Evolutionary conservation across 164 flowering plant genomes (phyloP).

Genomic region (Buxus sempervirens): DNA sequence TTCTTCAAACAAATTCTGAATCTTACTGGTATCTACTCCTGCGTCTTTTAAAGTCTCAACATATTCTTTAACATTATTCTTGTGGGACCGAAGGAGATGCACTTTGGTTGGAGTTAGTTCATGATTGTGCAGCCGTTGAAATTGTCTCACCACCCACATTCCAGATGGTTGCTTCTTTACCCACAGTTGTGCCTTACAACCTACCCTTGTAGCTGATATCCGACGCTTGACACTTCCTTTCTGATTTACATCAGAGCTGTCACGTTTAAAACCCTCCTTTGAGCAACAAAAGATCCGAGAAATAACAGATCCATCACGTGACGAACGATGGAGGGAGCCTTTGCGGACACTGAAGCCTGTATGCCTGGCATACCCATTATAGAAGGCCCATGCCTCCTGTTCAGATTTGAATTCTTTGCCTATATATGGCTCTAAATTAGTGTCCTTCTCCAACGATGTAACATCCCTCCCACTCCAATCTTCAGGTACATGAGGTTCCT

Average conservation of each 20-base stretch:
- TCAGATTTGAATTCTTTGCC: slow-evolving; percentile 20
- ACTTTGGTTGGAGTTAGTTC: slow-evolving; percentile 15
- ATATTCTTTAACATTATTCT: slow-evolving; percentile 18
- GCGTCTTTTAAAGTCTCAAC: slow-evolving; percentile 17
- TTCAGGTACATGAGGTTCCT: slow-evolving; percentile 5
- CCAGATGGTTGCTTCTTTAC: slow-evolving; percentile 20
- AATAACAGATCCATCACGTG: slow-evolving; percentile 14
- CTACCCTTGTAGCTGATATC: slow-evolving; percentile 20
- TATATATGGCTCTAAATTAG: slow-evolving; percentile 18
- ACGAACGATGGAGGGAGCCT: slow-evolving; percentile 17
- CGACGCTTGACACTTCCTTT: slow-evolving; percentile 19
- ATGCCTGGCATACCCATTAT: slow-evolving; percentile 17
- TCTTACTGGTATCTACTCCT: slow-evolving; percentile 18
- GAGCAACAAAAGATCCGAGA: slow-evolving; percentile 23
- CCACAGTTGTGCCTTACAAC: slow-evolving; percentile 25
- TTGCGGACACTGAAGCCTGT: slow-evolving; percentile 23
- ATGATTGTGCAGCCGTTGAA: slow-evolving; percentile 19
- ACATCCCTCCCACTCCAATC: slow-evolving; percentile 13
- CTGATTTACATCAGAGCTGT: slow-evolving; percentile 18
- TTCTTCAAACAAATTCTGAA: slow-evolving; percentile 18
- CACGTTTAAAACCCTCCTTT: slow-evolving; percentile 23
- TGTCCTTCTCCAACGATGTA: slow-evolving; percentile 6
- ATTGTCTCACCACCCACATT: slow-evolving; percentile 18
- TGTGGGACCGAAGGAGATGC: slow-evolving; percentile 20
- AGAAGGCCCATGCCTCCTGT: slow-evolving; percentile 17